These are phyloP conservation scores for Pulveroboletus ravenelii DNA, from an alignment of 768 basidiomycete genomes.

Conservation along the genomic window DNA sequence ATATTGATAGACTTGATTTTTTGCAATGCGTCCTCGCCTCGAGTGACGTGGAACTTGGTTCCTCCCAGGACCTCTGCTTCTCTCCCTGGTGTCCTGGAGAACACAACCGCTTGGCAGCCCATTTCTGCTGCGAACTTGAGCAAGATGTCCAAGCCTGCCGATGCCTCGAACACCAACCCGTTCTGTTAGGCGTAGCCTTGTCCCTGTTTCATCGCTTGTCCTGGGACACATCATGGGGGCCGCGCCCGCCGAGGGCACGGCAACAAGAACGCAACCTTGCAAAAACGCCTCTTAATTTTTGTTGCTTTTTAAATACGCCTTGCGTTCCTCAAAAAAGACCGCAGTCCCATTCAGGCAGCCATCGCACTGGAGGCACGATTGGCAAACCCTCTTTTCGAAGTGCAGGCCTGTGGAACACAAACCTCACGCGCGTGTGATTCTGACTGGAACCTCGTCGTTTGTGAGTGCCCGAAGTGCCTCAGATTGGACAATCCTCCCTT, in stretches of 20 bases:
- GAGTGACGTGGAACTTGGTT: slow-evolving; percentile 19
- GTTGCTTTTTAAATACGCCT: slow-evolving; percentile 9
- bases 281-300: slow-evolving; percentile 15
- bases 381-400: no score
- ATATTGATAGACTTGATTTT: not conserved
- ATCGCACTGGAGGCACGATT: not conserved
- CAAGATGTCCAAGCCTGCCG: slow-evolving; percentile 29
- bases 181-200: slow-evolving; percentile 20
- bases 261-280: slow-evolving; percentile 25
- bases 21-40: not conserved
- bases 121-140: slow-evolving; percentile 30
- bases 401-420: no score
- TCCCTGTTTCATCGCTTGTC: slow-evolving; percentile 16
- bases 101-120: slow-evolving; percentile 26
- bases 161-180: slow-evolving; percentile 25
- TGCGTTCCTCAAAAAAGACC: slow-evolving; percentile 8
- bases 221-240: slow-evolving; percentile 30
- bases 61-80: slow-evolving; percentile 26
- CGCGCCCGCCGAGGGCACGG: slow-evolving; percentile 18
- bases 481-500: not conserved
- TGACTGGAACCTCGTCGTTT: no score
- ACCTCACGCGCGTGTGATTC: no score
- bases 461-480: no score
- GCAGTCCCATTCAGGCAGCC: slow-evolving; percentile 23
- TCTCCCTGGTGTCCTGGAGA: slow-evolving; percentile 21